A percentile compares a stretch with the other conserved stretches of the same genome.
phyloP scores from a whole-genome alignment of 495 filamentous ascomycete species.

The Neurospora tetraspora region DNA sequence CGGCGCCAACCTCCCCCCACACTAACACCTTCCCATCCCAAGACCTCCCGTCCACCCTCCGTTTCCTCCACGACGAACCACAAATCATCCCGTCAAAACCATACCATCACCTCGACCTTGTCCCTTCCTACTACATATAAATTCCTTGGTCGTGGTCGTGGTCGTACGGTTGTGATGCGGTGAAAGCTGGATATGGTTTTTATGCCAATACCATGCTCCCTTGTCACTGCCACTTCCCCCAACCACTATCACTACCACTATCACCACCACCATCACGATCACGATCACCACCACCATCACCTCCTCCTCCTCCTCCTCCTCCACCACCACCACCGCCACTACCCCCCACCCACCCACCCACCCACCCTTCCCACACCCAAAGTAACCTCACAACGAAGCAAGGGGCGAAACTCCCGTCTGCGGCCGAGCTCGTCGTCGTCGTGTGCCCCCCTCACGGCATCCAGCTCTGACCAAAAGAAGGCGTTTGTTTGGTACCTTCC shows the following conservation, averaged over 20 bases:
- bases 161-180: neutral
- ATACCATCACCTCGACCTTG: neutral
- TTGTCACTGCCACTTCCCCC: neutral
- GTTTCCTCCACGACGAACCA: neutral
- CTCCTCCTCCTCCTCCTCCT: too few relatives aligned
- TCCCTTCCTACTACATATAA: neutral
- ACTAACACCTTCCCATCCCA: neutral
- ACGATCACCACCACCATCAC: neutral
- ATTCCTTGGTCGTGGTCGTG: neutral
- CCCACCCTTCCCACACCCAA: neutral
- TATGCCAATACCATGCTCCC: neutral
- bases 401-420: too few relatives aligned
- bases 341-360: too few relatives aligned
- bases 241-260: neutral
- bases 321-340: neutral
- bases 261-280: neutral
- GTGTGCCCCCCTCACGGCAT: neutral
- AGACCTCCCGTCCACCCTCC: neutral
- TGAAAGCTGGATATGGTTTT: neutral
- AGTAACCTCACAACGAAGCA: too few relatives aligned
- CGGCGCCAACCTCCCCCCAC: neutral
- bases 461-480: neutral
- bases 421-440: neutral
- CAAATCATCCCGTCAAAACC: neutral
- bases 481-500: neutral